Conservation (phyloP, 345 rosid species). For the Erucastrum elatum region DNA sequence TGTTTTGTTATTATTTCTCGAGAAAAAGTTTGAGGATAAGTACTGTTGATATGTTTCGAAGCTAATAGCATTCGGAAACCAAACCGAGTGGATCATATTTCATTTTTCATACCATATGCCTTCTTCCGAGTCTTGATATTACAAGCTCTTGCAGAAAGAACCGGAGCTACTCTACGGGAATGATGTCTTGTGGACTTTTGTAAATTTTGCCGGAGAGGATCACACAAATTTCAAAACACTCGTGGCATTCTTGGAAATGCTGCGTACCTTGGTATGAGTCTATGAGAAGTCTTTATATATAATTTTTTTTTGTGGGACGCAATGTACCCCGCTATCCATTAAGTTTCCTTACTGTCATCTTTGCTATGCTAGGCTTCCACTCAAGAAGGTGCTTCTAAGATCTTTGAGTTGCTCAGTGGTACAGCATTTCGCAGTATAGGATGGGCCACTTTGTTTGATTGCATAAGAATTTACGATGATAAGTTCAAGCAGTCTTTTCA, state of each 20-base stretch:
- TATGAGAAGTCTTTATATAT: slow-evolving; percentile 33
- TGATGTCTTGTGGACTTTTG: slow-evolving; percentile 97
- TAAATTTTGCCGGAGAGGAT: slow-evolving; percentile 97
- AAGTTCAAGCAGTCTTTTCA: slow-evolving; percentile 89
- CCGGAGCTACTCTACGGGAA: slow-evolving; percentile 86
- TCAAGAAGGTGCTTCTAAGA: slow-evolving; percentile 92
- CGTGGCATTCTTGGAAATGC: slow-evolving; percentile 92
- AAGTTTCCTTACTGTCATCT: slow-evolving; percentile 23
- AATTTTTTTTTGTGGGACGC: background rate
- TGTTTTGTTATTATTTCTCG: background rate
- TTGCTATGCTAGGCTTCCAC: slow-evolving; percentile 71
- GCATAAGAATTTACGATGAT: slow-evolving; percentile 82
- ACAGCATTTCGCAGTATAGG: slow-evolving; percentile 86
- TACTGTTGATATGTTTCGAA: background rate
- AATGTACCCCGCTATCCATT: slow-evolving; percentile 11
- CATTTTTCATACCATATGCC: background rate
- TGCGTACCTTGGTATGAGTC: slow-evolving; percentile 93
- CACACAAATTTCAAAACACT: slow-evolving; percentile 93
- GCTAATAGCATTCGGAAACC: slow-evolving; percentile 5
- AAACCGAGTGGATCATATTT: background rate
- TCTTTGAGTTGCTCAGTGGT: slow-evolving; percentile 84
- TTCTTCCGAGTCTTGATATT: slow-evolving; percentile 3
- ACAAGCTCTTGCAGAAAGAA: slow-evolving; percentile 65
- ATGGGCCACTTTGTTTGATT: slow-evolving; percentile 90
- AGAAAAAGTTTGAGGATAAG: background rate